Evolutionary conservation across 768 basidiomycete genomes (phyloP), one percentile per base, ranked within the genome.

Genomic region (Sporobolomyces pararoseus): DNA sequence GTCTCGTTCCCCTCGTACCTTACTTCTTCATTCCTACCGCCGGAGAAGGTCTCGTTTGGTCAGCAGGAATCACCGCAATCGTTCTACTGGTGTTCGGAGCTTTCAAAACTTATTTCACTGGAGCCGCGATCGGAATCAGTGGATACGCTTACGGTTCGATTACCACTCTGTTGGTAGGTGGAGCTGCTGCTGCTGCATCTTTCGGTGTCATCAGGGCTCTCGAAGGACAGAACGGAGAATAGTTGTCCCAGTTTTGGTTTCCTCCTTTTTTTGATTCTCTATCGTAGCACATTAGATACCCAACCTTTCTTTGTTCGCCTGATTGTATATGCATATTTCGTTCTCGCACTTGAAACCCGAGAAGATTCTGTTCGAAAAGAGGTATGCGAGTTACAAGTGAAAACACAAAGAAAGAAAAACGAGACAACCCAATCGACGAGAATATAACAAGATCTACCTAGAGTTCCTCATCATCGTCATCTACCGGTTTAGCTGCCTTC

Each of bases 71-170:
- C 63, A 99, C 95, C 7, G 90, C 90, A 5, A 75, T 91, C 64
- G 84, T 95, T 17, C 83, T 99, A 16, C 84, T 99, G 72, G 78
- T 94, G 63, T 99, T 98, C 77, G 95, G 95, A 51, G 89, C 86
- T 2, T 85, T 94, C 78, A 97, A 97, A 79, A 65, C 70, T 14
- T 75, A 62, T 64, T 73, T 67, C 37, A 76, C 75, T 0, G 78
- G 75, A 31, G 83, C 80, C 2, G 89, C 86, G 27, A 74, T 75
- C 51, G 76, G 75, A 13, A 19, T 66, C 21, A 21, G 23, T 23
- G 65, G 71, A 39, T 94, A 95, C 77, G 77, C 91, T 7, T 90
- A 89, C 85, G 94, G 94, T 19, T 91, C 92, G 7, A 77, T 90
- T 27, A 88, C 86, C 76, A 99, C 91, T 23, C 82, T 95, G 65